Base-by-base conservation (phyloP, 1,139 yeast genomes). In the Candida sp. region DNA sequence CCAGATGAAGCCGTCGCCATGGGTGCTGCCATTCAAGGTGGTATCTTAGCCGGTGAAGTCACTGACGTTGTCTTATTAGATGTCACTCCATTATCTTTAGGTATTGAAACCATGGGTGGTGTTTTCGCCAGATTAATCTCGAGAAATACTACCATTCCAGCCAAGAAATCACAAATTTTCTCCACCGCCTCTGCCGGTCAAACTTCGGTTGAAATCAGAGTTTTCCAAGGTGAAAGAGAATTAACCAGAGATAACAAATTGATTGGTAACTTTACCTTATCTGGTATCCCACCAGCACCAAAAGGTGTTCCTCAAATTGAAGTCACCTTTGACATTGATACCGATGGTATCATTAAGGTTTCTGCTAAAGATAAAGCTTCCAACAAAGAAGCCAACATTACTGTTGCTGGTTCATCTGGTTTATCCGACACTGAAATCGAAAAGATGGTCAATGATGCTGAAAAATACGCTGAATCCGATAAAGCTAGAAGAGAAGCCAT, bases 1-100 rank as follows among this genome's bases (percentile, higher is more conserved):
- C 99, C 99, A 61, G 99, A 93, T 72, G 99, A 93, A 79, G 99
- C 99, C 53, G 99, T 93, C 57, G 99, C 99, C 64, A 89, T 93
- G 77, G 99, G 99, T 79, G 99, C 99, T 56, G 99, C 99, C 55
- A 93, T 93, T 61, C 99, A 93, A 77, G 99, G 98, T 77, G 99
- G 97, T 66, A 97, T 93, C 54, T 81, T 93, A 57, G 90, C 97
- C 48, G 99, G 99, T 77, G 98, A 95, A 70, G 97, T 95, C 58
- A 93, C 91, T 68, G 98, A 60, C 45, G 64, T 60, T 48, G 64
- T 60, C 38, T 78, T 93, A 61, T 84, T 93, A 64, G 99, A 93
- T 75, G 99, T 93, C 51, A 91, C 98, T 82, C 98, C 98, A 67
- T 82, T 93, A 65, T 90, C 98, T 42, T 79, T 93, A 56, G 98